Conservation (phyloP, 2,329 filamentous ascomycete genomes). For the Colletotrichum plurivorum region DNA sequence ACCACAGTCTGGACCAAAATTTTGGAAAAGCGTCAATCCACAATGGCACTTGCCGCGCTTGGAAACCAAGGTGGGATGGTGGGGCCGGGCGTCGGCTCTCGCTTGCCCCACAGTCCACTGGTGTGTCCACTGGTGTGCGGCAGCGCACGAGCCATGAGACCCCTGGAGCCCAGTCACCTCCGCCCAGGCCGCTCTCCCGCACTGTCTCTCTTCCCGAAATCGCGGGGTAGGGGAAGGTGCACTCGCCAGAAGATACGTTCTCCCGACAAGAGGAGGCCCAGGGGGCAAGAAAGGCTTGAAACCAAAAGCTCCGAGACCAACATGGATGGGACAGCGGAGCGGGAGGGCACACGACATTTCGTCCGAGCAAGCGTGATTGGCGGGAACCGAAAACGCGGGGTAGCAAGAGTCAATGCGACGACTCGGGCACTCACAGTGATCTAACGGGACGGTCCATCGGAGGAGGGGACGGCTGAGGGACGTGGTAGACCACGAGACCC, state of each 20-base stretch:
- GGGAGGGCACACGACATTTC: slow-evolving; percentile 12
- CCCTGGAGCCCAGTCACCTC: not conserved
- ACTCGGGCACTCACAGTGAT: not conserved
- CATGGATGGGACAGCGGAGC: slow-evolving; percentile 21
- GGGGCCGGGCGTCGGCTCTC: slow-evolving; percentile 32
- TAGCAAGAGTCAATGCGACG: slow-evolving; percentile 29
- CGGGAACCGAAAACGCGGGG: slow-evolving; percentile 32
- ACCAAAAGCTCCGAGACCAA: slow-evolving; percentile 4
- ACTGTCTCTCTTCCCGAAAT: slow-evolving; percentile 25
- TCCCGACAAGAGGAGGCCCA: too few relatives aligned
- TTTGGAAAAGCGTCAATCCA: slow-evolving; percentile 37
- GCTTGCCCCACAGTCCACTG: too few relatives aligned
- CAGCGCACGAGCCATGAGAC: slow-evolving; percentile 22
- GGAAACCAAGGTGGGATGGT: slow-evolving; percentile 27
- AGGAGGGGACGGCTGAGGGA: too few relatives aligned
- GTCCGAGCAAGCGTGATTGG: slow-evolving; percentile 2
- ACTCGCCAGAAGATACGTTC: not conserved
- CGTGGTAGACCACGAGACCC: not conserved
- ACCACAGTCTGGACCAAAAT: slow-evolving; percentile 25
- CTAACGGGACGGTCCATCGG: not conserved
- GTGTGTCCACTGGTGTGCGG: not conserved
- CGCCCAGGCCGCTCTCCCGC: not conserved
- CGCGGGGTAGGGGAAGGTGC: slow-evolving; percentile 31
- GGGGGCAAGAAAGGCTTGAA: not conserved
- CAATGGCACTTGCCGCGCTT: slow-evolving; percentile 17